phyloP scores from a whole-genome alignment of 345 rosid genomes.

The Dipteronia dyeriana region DNA sequence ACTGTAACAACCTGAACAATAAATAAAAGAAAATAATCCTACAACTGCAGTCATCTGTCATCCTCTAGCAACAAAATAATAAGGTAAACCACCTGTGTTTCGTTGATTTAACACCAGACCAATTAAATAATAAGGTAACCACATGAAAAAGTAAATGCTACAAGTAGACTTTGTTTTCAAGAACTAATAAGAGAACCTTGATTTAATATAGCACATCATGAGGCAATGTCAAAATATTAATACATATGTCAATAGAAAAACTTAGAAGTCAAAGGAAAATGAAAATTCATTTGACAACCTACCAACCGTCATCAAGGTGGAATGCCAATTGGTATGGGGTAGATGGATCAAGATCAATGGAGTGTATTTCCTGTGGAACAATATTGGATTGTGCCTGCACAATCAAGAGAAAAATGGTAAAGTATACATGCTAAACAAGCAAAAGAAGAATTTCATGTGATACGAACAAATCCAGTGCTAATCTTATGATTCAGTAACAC shows the following conservation, averaged over 20 bases:
- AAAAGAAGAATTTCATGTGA: background rate
- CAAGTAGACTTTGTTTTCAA: background rate
- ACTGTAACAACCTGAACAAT: background rate
- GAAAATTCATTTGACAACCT: slow-evolving; percentile 35
- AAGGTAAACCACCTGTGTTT: background rate
- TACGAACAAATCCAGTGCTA: background rate
- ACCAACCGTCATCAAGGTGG: slow-evolving; percentile 98
- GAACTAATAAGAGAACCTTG: background rate
- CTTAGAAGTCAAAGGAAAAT: background rate
- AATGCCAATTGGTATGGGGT: slow-evolving; percentile 84
- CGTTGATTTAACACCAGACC: background rate
- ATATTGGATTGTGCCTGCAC: slow-evolving; percentile 88
- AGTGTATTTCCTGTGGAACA: slow-evolving; percentile 74
- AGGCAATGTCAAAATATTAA: background rate
- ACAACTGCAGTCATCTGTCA: background rate
- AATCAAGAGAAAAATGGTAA: slow-evolving; percentile 5
- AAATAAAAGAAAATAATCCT: background rate
- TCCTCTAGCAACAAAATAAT: background rate
- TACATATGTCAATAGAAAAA: background rate
- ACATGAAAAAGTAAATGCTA: background rate
- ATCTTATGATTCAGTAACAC: background rate
- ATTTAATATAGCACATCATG: background rate
- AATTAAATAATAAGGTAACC: background rate
- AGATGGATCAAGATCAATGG: slow-evolving; percentile 76
- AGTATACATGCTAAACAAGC: background rate